Conservation (phyloP, 805 yeast genomes). For the Myxozyma nipponensis region DNA sequence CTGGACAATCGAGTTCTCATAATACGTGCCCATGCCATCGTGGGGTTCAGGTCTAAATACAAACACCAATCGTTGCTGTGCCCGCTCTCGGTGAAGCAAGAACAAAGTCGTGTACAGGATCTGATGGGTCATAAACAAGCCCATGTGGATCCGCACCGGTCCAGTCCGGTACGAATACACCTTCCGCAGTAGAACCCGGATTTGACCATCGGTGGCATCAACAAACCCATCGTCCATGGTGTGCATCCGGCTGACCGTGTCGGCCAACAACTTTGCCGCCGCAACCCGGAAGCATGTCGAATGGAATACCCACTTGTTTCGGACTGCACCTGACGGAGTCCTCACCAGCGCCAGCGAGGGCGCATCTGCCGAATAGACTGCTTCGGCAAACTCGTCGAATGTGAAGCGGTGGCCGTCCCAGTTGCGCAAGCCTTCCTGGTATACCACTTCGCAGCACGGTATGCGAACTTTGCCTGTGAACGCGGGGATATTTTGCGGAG, state of each 20-base stretch:
- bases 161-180: conserved; percentile 13
- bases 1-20: conserved; percentile 17
- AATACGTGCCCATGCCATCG: conserved; percentile 14
- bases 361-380: conserved; percentile 5
- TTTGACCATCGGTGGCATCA: conserved; percentile 10
- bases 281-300: conserved; percentile 22
- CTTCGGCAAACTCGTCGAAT: conserved; percentile 10
- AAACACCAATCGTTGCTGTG: conserved; percentile 17
- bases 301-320: conserved; percentile 7
- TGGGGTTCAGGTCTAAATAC: conserved; percentile 17
- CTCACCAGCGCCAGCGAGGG: background rate
- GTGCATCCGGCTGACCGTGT: conserved; percentile 8
- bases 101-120: conserved; percentile 15
- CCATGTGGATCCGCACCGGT: conserved; percentile 19
- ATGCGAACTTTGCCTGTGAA: conserved; percentile 12
- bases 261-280: conserved; percentile 11
- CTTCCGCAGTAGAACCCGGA: conserved; percentile 8
- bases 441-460: conserved; percentile 21
- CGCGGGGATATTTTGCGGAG: conserved; percentile 13
- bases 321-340: conserved; percentile 4
- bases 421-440: conserved; percentile 13
- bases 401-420: conserved; percentile 8
- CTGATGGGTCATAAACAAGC: conserved; percentile 17
- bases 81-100: conserved; percentile 19
- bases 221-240: conserved; percentile 14